Evolutionary conservation across 2,329 filamentous ascomycete genomes (phyloP).

Genomic region (Ustilaginoidea virens): DNA sequence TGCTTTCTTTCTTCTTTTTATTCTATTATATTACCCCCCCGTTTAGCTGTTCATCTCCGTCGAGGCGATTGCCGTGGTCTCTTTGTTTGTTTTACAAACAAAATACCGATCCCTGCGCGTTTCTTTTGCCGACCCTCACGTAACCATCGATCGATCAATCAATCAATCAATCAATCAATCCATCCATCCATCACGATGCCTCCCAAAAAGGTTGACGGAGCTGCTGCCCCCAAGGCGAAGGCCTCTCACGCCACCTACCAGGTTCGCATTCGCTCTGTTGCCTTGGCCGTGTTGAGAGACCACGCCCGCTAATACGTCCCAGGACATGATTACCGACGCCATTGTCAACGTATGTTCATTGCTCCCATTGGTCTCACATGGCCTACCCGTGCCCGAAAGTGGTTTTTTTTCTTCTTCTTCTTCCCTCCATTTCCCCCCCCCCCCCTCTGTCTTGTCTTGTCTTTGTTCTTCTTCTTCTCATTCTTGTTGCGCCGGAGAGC

Average conservation of each 20-base stretch:
- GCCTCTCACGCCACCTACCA: conserved; percentile 43
- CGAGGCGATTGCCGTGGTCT: no score
- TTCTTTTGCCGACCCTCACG: no score
- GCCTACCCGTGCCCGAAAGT: conserved; percentile 10
- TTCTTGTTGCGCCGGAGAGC: no score
- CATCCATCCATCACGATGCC: conserved; percentile 30
- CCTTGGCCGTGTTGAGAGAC: not conserved
- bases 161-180: no score
- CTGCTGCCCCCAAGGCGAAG: conserved; percentile 28
- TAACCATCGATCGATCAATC: no score
- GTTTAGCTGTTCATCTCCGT: no score
- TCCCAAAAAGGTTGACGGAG: conserved; percentile 39
- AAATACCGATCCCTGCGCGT: no score
- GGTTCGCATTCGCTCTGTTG: conserved; percentile 26
- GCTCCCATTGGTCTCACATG: no score
- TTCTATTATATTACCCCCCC: no score
- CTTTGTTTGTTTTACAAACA: conserved; percentile 6
- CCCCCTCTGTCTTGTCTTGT: no score
- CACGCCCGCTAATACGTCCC: conserved; percentile 10
- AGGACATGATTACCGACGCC: conserved; percentile 50
- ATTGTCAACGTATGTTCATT: conserved; percentile 43
- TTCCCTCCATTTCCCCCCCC: no score
- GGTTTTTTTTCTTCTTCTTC: not conserved
- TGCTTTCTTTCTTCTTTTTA: conserved; percentile 6
- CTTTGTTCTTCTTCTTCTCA: no score